phyloP scores from a whole-genome alignment of 1,284 basidiomycete genomes.

The Malassezia psittaci region DNA sequence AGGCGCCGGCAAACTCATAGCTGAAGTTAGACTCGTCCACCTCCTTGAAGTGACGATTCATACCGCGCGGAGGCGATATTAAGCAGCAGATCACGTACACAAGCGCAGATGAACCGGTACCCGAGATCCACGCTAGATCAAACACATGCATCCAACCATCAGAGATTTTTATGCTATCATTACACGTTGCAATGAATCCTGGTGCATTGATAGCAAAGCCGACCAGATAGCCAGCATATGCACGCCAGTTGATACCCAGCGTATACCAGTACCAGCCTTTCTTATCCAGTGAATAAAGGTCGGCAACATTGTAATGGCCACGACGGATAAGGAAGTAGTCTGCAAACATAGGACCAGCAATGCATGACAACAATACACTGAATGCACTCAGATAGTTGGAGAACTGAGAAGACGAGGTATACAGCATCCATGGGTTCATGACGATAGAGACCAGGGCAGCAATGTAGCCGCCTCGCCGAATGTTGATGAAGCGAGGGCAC shows the following conservation, averaged over 20 bases:
- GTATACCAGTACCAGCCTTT: conserved; percentile 62
- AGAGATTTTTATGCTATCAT: not conserved
- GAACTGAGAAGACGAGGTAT: conserved; percentile 66
- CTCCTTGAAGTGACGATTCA: conserved; percentile 9
- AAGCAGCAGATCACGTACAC: conserved; percentile 3
- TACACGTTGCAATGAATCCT: conserved; percentile 50
- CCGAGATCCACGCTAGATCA: conserved; percentile 11
- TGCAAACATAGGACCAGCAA: conserved; percentile 48
- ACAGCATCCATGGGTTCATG: conserved; percentile 68
- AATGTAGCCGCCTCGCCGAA: conserved; percentile 70
- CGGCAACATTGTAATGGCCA: conserved; percentile 63
- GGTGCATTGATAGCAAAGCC: conserved; percentile 74
- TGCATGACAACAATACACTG: conserved; percentile 48
- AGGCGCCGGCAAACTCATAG: conserved; percentile 1
- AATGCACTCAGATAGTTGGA: conserved; percentile 71
- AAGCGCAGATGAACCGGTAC: not conserved
- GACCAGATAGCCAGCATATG: conserved; percentile 61
- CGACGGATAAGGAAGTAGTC: conserved; percentile 68
- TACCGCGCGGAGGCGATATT: not conserved
- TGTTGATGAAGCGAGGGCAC: conserved; percentile 66
- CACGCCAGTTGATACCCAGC: conserved; percentile 57
- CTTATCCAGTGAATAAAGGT: conserved; percentile 56
- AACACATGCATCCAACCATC: conserved; percentile 6
- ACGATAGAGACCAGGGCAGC: conserved; percentile 64
- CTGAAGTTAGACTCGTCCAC: conserved; percentile 4